Evolutionary conservation across 2,329 filamentous ascomycete species (phyloP).

Genomic region (Penicillium freii): DNA sequence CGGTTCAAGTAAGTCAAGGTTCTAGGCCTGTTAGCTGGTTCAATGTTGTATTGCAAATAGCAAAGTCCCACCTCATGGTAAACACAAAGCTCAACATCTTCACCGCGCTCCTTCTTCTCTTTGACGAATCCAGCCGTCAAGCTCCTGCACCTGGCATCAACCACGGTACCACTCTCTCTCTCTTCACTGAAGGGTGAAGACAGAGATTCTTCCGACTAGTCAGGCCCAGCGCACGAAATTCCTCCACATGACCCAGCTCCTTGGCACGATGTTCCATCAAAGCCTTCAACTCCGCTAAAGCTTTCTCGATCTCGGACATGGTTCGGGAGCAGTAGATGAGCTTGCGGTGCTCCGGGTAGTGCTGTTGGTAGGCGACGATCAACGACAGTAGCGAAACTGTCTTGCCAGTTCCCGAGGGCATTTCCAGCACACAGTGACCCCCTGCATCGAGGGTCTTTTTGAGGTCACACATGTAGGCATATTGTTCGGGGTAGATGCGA

Average conservation of each 20-base stretch:
- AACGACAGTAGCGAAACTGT: constrained; percentile 92
- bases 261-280: constrained; percentile 93
- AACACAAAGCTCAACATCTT: constrained; percentile 89
- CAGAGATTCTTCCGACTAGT: constrained; percentile 98
- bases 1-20: constrained; percentile 89
- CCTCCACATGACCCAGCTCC: constrained; percentile 84
- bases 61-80: constrained; percentile 75
- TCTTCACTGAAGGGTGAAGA: constrained; percentile 90
- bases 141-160: constrained; percentile 93
- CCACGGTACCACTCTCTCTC: constrained; percentile 88
- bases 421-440: constrained; percentile 94
- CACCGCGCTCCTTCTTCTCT: constrained; percentile 93
- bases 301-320: constrained; percentile 99
- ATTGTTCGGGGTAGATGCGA: constrained; percentile 71
- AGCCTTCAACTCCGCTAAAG: constrained; percentile 82
- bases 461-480: constrained; percentile 81
- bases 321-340: constrained; percentile 99
- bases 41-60: not conserved
- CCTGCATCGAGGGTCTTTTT: constrained; percentile 88
- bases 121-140: constrained; percentile 95
- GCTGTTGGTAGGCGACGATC: constrained; percentile 94
- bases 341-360: constrained; percentile 89
- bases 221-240: constrained; percentile 86
- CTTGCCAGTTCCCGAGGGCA: constrained; percentile 98
- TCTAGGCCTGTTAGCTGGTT: constrained; percentile 52